A percentile compares a stretch with the other conserved stretches of the same genome.
Evolutionary conservation across 768 basidiomycete genomes (phyloP).

Genomic region (Lactarius deliciosus): DNA sequence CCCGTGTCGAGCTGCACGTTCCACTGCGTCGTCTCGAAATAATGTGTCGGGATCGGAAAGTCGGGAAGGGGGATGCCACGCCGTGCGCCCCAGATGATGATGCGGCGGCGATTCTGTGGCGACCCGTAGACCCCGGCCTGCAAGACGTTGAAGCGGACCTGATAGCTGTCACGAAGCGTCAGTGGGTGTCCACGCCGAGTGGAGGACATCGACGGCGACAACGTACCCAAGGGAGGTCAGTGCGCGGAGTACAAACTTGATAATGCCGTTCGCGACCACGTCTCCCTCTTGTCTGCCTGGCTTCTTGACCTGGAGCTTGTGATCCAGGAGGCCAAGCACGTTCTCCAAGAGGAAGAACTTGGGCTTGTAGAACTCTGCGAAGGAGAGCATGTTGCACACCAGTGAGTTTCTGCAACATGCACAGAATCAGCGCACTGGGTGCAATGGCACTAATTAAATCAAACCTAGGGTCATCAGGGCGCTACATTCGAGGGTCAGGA

Average conservation of each 20-base stretch:
- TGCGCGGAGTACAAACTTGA: constrained; percentile 64
- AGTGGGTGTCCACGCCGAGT: background rate
- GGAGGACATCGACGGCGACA: background rate
- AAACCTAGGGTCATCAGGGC: constrained; percentile 60
- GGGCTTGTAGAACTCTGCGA: constrained; percentile 63
- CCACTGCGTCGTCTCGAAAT: constrained; percentile 37
- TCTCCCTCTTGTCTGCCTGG: constrained; percentile 37
- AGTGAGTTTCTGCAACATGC: constrained; percentile 52
- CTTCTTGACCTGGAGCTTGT: constrained; percentile 46
- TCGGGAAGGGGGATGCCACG: constrained; percentile 56
- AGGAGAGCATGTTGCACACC: constrained; percentile 68
- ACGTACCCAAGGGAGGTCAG: constrained; percentile 64
- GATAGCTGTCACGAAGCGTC: constrained; percentile 47
- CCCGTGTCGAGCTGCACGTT: constrained; percentile 21
- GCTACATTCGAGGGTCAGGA: constrained; percentile 37
- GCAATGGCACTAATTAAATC: background rate
- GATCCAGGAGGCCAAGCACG: constrained; percentile 58
- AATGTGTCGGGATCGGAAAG: constrained; percentile 64
- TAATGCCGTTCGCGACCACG: constrained; percentile 51
- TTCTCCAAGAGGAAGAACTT: constrained; percentile 71
- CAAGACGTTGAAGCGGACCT: constrained; percentile 60
- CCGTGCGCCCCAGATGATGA: constrained; percentile 69
- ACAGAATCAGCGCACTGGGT: background rate
- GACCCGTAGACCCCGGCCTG: constrained; percentile 73
- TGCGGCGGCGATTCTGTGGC: constrained; percentile 63